These are phyloP conservation scores for Hibiscus syriacus DNA, from an alignment of 345 rosid genomes.

Conservation along the genomic window DNA sequence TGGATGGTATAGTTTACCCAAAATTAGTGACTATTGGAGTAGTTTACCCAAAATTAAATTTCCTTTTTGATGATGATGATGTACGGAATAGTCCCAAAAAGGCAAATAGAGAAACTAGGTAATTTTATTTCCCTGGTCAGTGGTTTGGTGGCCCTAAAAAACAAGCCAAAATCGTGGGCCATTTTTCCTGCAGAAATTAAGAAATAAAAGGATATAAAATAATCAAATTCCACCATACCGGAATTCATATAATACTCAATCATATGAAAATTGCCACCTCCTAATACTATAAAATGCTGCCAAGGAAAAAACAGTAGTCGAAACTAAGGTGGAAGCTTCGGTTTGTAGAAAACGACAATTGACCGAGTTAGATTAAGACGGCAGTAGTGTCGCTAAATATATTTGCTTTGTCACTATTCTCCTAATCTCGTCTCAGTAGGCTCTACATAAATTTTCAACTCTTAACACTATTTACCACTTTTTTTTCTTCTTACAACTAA, in stretches of 20 bases:
- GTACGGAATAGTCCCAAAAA: slow-evolving; percentile 15
- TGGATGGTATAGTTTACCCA: too few relatives aligned
- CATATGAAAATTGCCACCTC: background rate
- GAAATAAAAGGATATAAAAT: background rate
- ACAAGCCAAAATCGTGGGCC: background rate
- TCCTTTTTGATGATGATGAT: too few relatives aligned
- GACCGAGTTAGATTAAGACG: background rate
- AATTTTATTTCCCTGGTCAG: background rate
- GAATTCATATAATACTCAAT: background rate
- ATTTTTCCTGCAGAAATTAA: background rate
- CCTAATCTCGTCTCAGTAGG: background rate
- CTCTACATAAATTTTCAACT: slow-evolving; percentile 9
- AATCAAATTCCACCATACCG: background rate
- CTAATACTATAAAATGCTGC: background rate
- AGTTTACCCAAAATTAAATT: too few relatives aligned
- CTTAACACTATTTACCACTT: background rate
- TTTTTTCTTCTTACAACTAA: slow-evolving; percentile 21
- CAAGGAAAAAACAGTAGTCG: background rate
- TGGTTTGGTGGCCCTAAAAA: background rate
- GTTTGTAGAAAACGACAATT: background rate
- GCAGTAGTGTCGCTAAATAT: background rate
- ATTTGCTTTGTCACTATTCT: background rate
- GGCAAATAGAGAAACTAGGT: background rate
- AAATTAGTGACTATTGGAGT: too few relatives aligned
- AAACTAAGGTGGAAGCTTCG: slow-evolving; percentile 9